Evolutionary conservation across 495 filamentous ascomycete species (phyloP).

Genomic region (Aspergillus leporis): DNA sequence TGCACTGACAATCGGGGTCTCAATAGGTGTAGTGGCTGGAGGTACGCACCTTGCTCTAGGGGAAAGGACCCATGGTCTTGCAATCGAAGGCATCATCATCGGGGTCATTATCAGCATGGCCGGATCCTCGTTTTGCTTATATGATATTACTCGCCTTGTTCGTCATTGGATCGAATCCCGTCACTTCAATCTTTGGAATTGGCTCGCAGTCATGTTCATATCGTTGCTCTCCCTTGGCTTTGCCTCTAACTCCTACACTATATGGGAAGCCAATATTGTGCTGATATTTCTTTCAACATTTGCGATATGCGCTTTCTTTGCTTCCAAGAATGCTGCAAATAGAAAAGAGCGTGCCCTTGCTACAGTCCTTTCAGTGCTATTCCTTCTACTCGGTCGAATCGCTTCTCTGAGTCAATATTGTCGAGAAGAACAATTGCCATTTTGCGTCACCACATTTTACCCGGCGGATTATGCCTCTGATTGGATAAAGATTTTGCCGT

Average conservation of each 20-base stretch:
- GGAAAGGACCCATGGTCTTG: neutral
- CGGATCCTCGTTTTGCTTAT: conserved; percentile 49
- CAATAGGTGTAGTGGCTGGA: neutral
- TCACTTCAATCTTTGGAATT: conserved; percentile 65
- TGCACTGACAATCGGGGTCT: neutral
- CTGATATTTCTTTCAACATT: conserved; percentile 86
- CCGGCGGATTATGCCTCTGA: conserved; percentile 56
- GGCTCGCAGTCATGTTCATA: conserved; percentile 75
- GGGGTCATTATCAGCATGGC: neutral
- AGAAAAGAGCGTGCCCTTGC: neutral
- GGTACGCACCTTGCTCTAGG: neutral
- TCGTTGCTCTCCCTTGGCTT: conserved; percentile 83
- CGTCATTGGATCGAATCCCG: neutral
- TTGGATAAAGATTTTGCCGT: conserved; percentile 82
- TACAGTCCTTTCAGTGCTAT: conserved; percentile 56
- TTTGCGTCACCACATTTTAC: conserved; percentile 91
- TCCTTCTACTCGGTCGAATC: conserved; percentile 71
- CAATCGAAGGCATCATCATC: neutral
- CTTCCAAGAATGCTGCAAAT: conserved; percentile 62
- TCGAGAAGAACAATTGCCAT: conserved; percentile 95
- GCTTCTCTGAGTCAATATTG: conserved; percentile 88
- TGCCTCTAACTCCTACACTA: conserved; percentile 93
- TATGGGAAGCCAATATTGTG: conserved; percentile 94
- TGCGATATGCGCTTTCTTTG: conserved; percentile 69
- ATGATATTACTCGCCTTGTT: conserved; percentile 16